Base-by-base conservation (phyloP, 1,284 basidiomycete genomes). In the Malassezia psittaci region DNA sequence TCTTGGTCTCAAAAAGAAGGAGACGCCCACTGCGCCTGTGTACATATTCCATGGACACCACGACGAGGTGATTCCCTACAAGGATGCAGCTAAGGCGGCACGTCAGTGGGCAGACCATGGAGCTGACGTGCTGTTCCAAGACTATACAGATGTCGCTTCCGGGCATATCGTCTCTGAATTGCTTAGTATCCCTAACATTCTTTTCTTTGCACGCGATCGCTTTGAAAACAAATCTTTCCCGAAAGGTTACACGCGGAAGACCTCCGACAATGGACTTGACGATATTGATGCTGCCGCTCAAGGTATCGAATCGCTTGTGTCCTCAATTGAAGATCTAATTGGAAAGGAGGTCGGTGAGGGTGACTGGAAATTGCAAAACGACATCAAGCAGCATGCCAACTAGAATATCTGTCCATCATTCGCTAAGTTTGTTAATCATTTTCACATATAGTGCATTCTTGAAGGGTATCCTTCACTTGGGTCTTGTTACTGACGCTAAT, bases 141-240 rank as follows among this genome's bases (percentile, higher is more conserved):
- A 15, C 37, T 39, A 52, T 18, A 38, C 54, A 3, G 56, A 55
- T 44, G n/a, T 59, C 5, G 32, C 64, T 15, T 54, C 57, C n/a
- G 68, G 66, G 35, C 68, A 71, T 46, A 4, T 64, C 21, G 52
- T 54, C 6, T 61, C 57, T 19, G 62, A 63, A 39, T 6, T 66
- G 18, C 29, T 61, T 7, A 64, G 62, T 8, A 36, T 64, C 16
- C 38, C 62, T 13, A 56, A 61, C n/a, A 54, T 42, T 16, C 6
- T 69, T 19, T 12, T 32, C 35, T 68, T 55, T 45, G 35, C 69
- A 34, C 35, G 48, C 35, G 47, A 63, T 38, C 62, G 58, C 7
- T 61, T 59, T 35, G 41, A 54, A 3, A 63, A 62, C 2, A 53
- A 57, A 38, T 29, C 42, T n/a, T 38, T 47, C 37, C 3, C 19